A percentile compares a stretch with the other conserved stretches of the same genome.
phyloP scores from a whole-genome alignment of 805 yeast genomes.

The Metschnikowia kofuensis region DNA sequence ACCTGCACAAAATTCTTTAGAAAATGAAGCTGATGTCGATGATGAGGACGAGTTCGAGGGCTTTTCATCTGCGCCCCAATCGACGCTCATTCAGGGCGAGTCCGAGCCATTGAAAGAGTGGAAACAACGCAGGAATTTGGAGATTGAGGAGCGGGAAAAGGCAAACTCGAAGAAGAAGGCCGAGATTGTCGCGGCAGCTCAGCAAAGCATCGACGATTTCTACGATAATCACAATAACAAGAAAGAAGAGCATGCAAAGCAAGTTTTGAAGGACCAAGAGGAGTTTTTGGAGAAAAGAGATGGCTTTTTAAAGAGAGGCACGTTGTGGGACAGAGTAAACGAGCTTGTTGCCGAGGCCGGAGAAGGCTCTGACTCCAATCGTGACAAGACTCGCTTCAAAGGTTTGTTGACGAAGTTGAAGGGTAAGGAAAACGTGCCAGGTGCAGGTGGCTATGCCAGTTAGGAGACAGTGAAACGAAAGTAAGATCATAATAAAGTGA shows the following conservation, averaged over 20 bases:
- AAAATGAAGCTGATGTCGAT: conserved; percentile 16
- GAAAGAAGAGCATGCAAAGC: conserved; percentile 64
- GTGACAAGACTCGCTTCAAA: conserved; percentile 71
- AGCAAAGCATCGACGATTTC: conserved; percentile 82
- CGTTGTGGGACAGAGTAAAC: conserved; percentile 58
- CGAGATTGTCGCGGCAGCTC: conserved; percentile 72
- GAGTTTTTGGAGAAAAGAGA: conserved; percentile 74
- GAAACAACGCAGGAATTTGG: conserved; percentile 77
- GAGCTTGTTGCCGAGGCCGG: conserved; percentile 49
- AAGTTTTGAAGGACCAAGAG: conserved; percentile 65
- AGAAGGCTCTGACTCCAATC: conserved; percentile 39
- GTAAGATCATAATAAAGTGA: neutral
- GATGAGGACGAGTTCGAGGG: conserved; percentile 46
- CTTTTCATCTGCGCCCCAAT: conserved; percentile 19
- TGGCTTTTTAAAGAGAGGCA: conserved; percentile 44
- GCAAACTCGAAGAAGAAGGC: conserved; percentile 60
- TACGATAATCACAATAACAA: conserved; percentile 87
- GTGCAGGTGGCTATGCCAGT: conserved; percentile 59
- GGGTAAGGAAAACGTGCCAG: conserved; percentile 72
- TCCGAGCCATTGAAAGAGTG: conserved; percentile 61
- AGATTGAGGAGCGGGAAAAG: conserved; percentile 76
- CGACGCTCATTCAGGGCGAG: conserved; percentile 33
- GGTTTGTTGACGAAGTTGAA: conserved; percentile 61
- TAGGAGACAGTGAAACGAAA: conserved; percentile 1
- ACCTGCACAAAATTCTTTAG: conserved; percentile 9